A percentile compares a stretch with the other conserved stretches of the same genome.
Evolutionary conservation across 1,284 basidiomycete species (phyloP).

Genomic region (Pascua guehoae): DNA sequence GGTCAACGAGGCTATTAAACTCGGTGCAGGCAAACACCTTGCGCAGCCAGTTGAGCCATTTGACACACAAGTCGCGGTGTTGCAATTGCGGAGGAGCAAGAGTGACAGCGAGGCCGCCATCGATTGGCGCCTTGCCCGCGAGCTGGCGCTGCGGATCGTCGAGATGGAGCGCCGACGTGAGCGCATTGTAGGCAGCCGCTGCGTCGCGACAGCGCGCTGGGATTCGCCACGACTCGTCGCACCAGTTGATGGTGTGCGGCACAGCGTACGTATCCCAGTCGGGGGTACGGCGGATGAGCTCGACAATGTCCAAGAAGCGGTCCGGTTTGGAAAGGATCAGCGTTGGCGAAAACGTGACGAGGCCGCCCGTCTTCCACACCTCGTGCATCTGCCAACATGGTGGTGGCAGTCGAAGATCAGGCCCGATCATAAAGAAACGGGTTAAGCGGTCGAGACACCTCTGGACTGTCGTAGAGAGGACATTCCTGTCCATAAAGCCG

Average conservation of each 20-base stretch:
- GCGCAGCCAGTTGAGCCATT: conserved; percentile 30
- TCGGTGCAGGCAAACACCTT: conserved; percentile 9
- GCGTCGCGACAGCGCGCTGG: conserved; percentile 26
- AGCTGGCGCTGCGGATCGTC: conserved; percentile 24
- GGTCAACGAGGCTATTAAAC: conserved; percentile 19
- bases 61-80: conserved; percentile 10
- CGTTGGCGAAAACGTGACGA: conserved; percentile 37
- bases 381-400: conserved; percentile 15
- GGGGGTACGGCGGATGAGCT: conserved; percentile 15
- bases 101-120: conserved; percentile 22
- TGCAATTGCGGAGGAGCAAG: conserved; percentile 26
- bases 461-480: conserved; percentile 8
- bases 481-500: not conserved
- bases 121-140: conserved; percentile 9
- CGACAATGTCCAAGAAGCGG: conserved; percentile 27
- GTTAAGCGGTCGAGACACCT: conserved; percentile 12
- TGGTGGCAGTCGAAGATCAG: conserved; percentile 17
- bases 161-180: conserved; percentile 23
- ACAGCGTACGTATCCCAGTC: conserved; percentile 37
- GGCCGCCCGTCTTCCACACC: conserved; percentile 30
- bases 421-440: conserved; percentile 18
- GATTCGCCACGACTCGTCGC: conserved; percentile 19
- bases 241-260: conserved; percentile 31
- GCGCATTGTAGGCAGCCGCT: conserved; percentile 16
- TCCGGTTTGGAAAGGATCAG: conserved; percentile 28